Evolutionary conservation across 225 moss, liverwort and hornwort genomes (phyloP), one percentile per base, ranked within the genome.

Genomic region (Takakia lepidozioides): DNA sequence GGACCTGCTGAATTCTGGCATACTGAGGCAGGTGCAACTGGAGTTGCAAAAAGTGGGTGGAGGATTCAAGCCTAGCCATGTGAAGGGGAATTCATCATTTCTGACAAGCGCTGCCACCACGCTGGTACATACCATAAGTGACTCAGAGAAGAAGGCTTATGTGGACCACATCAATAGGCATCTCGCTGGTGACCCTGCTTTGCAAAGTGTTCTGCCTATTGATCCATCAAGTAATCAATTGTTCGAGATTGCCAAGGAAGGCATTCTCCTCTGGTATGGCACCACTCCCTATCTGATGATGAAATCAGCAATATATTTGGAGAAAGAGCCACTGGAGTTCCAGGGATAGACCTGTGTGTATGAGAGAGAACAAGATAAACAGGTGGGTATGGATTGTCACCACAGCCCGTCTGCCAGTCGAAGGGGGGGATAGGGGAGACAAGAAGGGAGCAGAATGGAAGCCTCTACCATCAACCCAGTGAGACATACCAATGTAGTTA

Each of bases 121-220:
- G 3, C 57, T 82, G 50, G 90, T 98, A 13, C 98, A 98, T 43
- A 91, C 85, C 48, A 98, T 98, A 51, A 98, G 87, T 61, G 85
- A 85, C 49, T 91, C 91, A 5, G 98, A 98, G 67, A 98, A 91
- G 72, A 91, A 80, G 58, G 91, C 98, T 2, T 98, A 90, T 29
- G 87, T 98, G 48, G 98, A 98, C 59, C 98, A 98, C 41, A 87
- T 98, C 22, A 98, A 98, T 35, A 81, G 82, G 40, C 91, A 98
- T 61, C 69, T 98, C 1, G 84, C 82, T 41, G 72, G 60, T 38
- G 95, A 98, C 40, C 55, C 81, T 25, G 61, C 70, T 27, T 49
- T 98, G 45, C 72, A 76, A 32, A 75, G 74, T 28, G 46, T 60
- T 59, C 57, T 98, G 51, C 95, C 95, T 3, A 98, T 98, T 43